These are phyloP conservation scores for Podospora tetraspora DNA, from an alignment of 495 filamentous ascomycete species.

Conservation along the genomic window DNA sequence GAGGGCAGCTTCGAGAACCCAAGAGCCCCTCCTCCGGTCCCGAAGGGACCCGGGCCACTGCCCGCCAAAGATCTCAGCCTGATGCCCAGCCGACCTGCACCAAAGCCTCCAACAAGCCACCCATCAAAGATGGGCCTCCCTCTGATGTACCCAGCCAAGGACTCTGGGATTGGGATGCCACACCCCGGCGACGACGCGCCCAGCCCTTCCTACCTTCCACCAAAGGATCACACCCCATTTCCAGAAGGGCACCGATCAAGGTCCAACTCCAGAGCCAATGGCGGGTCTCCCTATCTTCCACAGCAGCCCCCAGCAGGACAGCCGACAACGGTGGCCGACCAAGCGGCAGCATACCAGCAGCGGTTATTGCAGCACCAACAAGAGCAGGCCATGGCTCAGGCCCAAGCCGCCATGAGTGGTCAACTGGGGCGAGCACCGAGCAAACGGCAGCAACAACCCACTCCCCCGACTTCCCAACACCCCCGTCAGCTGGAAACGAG, in stretches of 20 bases:
- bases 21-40: conserved; percentile 85
- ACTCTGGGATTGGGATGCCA: conserved; percentile 51
- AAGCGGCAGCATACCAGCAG: conserved; percentile 60
- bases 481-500: conserved; percentile 51
- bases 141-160: conserved; percentile 44
- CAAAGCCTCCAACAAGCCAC: conserved; percentile 55
- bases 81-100: conserved; percentile 60
- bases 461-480: conserved; percentile 52
- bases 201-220: conserved; percentile 38
- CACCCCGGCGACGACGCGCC: conserved; percentile 49
- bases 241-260: conserved; percentile 51
- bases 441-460: conserved; percentile 50
- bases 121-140: conserved; percentile 45
- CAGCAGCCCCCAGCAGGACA: conserved; percentile 28
- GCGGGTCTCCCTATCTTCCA: conserved; percentile 38
- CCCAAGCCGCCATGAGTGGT: conserved; percentile 56
- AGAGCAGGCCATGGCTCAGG: conserved; percentile 68
- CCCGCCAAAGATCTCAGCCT: conserved; percentile 49
- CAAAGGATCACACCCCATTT: conserved; percentile 45
- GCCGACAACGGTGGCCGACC: conserved; percentile 29
- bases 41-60: conserved; percentile 46
- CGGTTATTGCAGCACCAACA: conserved; percentile 63
- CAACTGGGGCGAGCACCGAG: conserved; percentile 60
- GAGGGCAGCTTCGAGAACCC: conserved; percentile 97
- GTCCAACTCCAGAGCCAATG: conserved; percentile 50